Percentiles rank a stretch among this genome's conserved stretches.
Conservation (phyloP, 1,139 yeast species). For the Nadsonia starkeyi-henricii region DNA sequence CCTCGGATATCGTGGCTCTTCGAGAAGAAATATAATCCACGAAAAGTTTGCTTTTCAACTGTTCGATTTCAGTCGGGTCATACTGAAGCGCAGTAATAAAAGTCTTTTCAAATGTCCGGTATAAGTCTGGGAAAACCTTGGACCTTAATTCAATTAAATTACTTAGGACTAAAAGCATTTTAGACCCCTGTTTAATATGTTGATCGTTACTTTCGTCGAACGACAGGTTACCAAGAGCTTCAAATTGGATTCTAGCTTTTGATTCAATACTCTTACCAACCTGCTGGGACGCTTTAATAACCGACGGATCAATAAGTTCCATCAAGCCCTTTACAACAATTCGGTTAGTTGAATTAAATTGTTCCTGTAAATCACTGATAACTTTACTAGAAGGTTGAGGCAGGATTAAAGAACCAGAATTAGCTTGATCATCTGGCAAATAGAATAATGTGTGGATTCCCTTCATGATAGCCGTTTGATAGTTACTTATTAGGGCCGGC, state of each 20-base stretch:
- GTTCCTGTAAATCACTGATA: conserved; percentile 14
- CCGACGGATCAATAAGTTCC: conserved; percentile 9
- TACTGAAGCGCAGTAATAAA: conserved; percentile 32
- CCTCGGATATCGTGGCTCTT: conserved; percentile 33
- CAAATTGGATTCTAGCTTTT: conserved; percentile 6
- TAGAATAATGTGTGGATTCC: conserved; percentile 19
- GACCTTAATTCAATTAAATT: conserved; percentile 37
- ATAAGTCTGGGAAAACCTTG: conserved; percentile 32
- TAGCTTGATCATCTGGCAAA: conserved; percentile 9
- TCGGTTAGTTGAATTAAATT: conserved; percentile 4
- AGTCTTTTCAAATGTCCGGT: conserved; percentile 33
- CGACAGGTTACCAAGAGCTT: conserved; percentile 12
- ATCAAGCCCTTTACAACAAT: conserved; percentile 11
- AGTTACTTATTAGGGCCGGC: conserved; percentile 18
- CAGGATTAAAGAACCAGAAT: conserved; percentile 22
- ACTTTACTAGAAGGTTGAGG: conserved; percentile 37
- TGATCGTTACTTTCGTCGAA: conserved; percentile 12
- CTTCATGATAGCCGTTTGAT: conserved; percentile 20
- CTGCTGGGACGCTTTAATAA: not conserved
- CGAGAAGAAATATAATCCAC: conserved; percentile 37
- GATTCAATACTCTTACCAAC: not conserved
- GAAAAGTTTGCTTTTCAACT: conserved; percentile 39
- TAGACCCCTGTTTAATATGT: conserved; percentile 24
- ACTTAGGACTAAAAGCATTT: conserved; percentile 31
- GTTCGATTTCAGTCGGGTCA: conserved; percentile 33